phyloP scores from a whole-genome alignment of 2,329 filamentous ascomycete genomes.

The Gnomoniopsis sp. region DNA sequence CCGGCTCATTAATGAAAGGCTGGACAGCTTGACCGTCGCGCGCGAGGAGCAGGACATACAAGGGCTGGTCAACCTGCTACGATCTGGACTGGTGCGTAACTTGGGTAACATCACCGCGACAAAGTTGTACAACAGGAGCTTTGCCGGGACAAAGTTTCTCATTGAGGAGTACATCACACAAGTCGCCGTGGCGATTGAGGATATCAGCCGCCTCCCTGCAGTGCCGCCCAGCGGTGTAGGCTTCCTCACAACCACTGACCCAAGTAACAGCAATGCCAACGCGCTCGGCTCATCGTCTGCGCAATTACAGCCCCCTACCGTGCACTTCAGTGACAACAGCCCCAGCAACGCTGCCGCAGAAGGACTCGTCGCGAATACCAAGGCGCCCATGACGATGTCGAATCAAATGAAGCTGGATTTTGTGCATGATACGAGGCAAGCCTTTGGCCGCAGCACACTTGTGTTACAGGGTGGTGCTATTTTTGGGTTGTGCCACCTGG shows the following conservation, averaged over 20 bases:
- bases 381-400: constrained; percentile 21
- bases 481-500: constrained; percentile 86
- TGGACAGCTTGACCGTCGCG: constrained; percentile 56
- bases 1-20: constrained; percentile 73
- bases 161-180: constrained; percentile 90
- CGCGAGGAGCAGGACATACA: constrained; percentile 57
- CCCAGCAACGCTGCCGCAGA: background rate
- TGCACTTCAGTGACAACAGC: constrained; percentile 15
- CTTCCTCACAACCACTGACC: background rate
- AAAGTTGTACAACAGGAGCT: constrained; percentile 78
- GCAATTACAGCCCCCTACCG: constrained; percentile 7
- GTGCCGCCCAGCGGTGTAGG: constrained; percentile 13
- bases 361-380: background rate
- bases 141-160: constrained; percentile 82
- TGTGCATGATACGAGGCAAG: constrained; percentile 81
- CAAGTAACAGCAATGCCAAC: background rate
- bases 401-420: constrained; percentile 67
- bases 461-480: constrained; percentile 88
- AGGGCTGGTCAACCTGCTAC: constrained; percentile 72
- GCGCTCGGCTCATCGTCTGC: background rate
- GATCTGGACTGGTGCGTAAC: constrained; percentile 77
- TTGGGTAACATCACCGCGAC: constrained; percentile 86
- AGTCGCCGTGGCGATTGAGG: constrained; percentile 75
- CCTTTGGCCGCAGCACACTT: constrained; percentile 81
- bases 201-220: constrained; percentile 63